Conservation (phyloP, 306 rosid genomes). For the Trifolium subterraneum region DNA sequence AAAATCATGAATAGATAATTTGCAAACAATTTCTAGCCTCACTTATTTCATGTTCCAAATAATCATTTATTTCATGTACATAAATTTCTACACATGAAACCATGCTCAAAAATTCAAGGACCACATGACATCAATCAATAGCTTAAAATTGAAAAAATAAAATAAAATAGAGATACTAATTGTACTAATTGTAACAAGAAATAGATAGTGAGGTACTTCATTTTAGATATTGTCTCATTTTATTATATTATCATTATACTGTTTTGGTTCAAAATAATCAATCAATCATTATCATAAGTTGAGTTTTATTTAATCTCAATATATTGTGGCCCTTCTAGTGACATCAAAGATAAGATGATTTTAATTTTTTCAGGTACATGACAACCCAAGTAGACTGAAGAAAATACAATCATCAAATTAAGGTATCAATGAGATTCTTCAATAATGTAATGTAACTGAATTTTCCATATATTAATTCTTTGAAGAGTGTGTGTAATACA, state of each 20-base stretch:
- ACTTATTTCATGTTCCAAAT: slow-evolving; percentile 29
- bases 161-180: slow-evolving; percentile 15
- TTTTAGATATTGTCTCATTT: slow-evolving; percentile 46
- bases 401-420: slow-evolving; percentile 6
- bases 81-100: slow-evolving; percentile 24
- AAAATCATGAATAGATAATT: slow-evolving; percentile 14
- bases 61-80: slow-evolving; percentile 22
- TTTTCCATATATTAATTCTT: not conserved
- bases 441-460: slow-evolving; percentile 43
- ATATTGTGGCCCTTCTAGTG: slow-evolving; percentile 28
- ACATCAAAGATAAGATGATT: slow-evolving; percentile 18
- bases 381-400: slow-evolving; percentile 18
- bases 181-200: slow-evolving; percentile 34
- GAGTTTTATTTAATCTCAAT: slow-evolving; percentile 31
- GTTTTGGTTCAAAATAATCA: slow-evolving; percentile 44
- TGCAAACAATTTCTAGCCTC: slow-evolving; percentile 15
- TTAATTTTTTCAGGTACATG: slow-evolving; percentile 38
- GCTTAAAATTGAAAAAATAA: slow-evolving; percentile 40
- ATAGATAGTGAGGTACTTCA: slow-evolving; percentile 28
- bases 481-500: slow-evolving; percentile 24
- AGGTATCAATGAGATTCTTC: not conserved
- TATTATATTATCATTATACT: slow-evolving; percentile 41
- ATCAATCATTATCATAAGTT: slow-evolving; percentile 20
- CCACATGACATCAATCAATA: slow-evolving; percentile 37
- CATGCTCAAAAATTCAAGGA: slow-evolving; percentile 2